phyloP scores from a whole-genome alignment of 2,329 filamentous ascomycete genomes.

The Chaetomiaceae sp. region DNA sequence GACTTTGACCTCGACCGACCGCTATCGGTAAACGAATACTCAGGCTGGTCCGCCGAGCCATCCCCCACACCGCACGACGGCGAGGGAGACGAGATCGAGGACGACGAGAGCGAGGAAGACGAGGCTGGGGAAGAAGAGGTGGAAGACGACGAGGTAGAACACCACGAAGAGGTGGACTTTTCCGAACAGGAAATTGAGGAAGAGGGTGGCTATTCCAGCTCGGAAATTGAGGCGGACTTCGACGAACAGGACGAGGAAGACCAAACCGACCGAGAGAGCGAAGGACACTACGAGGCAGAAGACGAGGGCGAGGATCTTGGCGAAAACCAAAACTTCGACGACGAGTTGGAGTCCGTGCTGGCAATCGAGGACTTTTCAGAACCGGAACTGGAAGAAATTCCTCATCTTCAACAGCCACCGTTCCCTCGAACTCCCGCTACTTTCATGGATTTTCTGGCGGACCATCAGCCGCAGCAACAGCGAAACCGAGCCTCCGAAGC shows the following conservation, averaged over 20 bases:
- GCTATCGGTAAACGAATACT: background rate
- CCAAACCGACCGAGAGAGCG: background rate
- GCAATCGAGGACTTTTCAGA: background rate
- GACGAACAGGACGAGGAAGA: conserved; percentile 1
- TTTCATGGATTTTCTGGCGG: background rate
- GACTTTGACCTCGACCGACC: conserved; percentile 6
- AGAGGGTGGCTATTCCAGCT: background rate
- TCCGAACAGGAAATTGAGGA: background rate
- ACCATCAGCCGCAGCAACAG: too few species aligned
- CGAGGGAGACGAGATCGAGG: background rate
- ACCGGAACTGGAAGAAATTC: background rate
- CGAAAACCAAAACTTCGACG: too few species aligned
- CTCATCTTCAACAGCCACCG: too few species aligned
- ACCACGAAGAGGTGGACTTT: background rate
- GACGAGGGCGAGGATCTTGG: background rate
- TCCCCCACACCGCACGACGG: background rate
- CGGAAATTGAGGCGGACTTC: background rate
- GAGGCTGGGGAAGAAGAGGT: background rate
- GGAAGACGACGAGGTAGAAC: background rate
- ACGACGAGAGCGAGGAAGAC: background rate
- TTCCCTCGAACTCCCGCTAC: too few species aligned
- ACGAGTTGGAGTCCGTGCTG: background rate
- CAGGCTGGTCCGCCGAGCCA: conserved; percentile 1
- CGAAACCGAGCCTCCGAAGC: background rate
- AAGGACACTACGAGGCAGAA: background rate